Percentiles rank a stretch among this genome's conserved stretches.
phyloP scores from a whole-genome alignment of 2,329 filamentous ascomycete genomes.

The Ophiostoma angusticollis region DNA sequence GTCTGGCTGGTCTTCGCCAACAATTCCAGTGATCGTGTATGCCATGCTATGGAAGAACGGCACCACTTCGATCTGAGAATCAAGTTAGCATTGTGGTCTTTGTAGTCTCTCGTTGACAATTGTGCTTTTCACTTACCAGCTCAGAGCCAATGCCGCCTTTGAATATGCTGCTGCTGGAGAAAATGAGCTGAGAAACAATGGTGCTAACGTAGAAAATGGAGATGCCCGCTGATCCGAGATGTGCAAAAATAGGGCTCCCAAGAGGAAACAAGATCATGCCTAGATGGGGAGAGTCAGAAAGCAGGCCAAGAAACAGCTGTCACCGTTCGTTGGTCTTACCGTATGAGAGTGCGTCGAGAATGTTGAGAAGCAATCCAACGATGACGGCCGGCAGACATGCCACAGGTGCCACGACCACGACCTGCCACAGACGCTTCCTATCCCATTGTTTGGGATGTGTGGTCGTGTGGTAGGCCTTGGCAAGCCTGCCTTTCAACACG shows the following conservation, averaged over 20 bases:
- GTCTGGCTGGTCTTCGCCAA: conserved; percentile 70
- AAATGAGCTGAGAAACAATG: conserved; percentile 83
- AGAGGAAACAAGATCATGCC: conserved; percentile 92
- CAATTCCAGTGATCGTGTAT: conserved; percentile 62
- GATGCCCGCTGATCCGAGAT: conserved; percentile 83
- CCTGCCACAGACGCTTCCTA: conserved; percentile 48
- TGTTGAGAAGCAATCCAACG: conserved; percentile 78
- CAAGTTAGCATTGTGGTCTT: neutral
- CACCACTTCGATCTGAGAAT: conserved; percentile 72
- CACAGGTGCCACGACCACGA: conserved; percentile 51
- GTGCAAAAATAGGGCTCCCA: conserved; percentile 71
- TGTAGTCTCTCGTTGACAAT: too few species aligned
- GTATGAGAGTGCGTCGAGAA: conserved; percentile 89
- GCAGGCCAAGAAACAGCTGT: neutral
- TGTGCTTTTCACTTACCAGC: too few species aligned
- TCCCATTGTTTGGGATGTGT: conserved; percentile 62
- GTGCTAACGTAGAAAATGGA: conserved; percentile 99
- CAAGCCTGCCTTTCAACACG: conserved; percentile 9
- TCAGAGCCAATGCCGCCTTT: conserved; percentile 87
- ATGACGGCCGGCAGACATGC: conserved; percentile 74
- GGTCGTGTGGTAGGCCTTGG: conserved; percentile 19
- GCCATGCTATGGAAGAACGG: conserved; percentile 99
- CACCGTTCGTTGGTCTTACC: conserved; percentile 32
- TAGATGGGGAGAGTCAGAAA: conserved; percentile 17
- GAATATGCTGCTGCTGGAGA: conserved; percentile 79